These are phyloP conservation scores for Gossypium stocksii DNA, from an alignment of 345 rosid genomes.

Conservation along the genomic window DNA sequence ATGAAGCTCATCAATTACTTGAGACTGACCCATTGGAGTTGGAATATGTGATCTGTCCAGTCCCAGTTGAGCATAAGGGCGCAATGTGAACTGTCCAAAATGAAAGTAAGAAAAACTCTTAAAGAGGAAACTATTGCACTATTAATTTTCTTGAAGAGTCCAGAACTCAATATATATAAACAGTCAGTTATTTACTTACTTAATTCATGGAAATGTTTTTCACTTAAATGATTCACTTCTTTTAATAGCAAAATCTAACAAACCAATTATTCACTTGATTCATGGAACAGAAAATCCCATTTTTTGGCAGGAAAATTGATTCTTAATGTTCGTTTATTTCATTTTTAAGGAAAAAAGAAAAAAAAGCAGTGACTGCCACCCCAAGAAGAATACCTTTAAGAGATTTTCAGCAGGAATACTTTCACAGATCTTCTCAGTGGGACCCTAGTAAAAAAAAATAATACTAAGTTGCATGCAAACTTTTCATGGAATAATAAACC, in stretches of 20 bases:
- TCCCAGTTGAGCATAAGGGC: conserved; percentile 77
- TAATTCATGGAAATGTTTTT: background rate
- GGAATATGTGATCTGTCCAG: conserved; percentile 73
- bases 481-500: conserved; percentile 1
- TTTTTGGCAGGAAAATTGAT: background rate
- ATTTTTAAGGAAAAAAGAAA: background rate
- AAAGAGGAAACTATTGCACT: background rate
- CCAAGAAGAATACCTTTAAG: conserved; percentile 56
- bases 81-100: conserved; percentile 70
- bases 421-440: conserved; percentile 29
- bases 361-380: background rate
- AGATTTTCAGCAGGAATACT: conserved; percentile 80
- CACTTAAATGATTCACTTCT: background rate
- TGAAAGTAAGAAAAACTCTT: background rate
- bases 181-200: background rate
- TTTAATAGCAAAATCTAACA: background rate
- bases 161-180: conserved; percentile 3
- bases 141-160: background rate
- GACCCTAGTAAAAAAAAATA: conserved; percentile 37
- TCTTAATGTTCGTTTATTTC: background rate
- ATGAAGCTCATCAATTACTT: conserved; percentile 54
- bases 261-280: background rate
- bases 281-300: background rate
- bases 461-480: conserved; percentile 15
- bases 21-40: conserved; percentile 33